Evolutionary conservation across 2,329 filamentous ascomycete species (phyloP), one percentile per base, ranked within the genome.

Genomic region (Akanthomyces lecanii): DNA sequence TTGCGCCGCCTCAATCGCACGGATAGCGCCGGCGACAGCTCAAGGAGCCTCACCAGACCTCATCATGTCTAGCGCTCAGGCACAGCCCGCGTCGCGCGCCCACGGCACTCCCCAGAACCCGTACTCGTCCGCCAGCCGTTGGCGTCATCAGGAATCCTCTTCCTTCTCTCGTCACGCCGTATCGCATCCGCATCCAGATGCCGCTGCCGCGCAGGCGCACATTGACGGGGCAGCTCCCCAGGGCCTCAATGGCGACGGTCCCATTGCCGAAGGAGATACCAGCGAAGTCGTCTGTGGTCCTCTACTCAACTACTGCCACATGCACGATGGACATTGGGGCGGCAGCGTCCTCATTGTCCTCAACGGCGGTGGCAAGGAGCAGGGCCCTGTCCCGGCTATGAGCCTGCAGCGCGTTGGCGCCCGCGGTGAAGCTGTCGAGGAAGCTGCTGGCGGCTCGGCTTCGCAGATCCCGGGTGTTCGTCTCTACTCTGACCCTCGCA

Each of bases 311-410:
- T 94, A 92, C 74, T 82, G 88, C 66, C 84, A 85, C 70, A 92
- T 89, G 85, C 85, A 89, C 67, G 85, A 88, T 69, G 82, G 82
- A 33, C 77, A 76, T 47, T 98, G 94, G 93, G 81, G 90, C 69
- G 93, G 94, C 63, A 96, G 92, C 73, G 90, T 96, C 8, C 78
- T 97, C 69, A 79, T 97, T 56, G 92, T 97, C 59, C 90, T 89
- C 18, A 87, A 83, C 58, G 89, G 92, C 5, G 89, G 89, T 28
- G 86, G 82, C 64, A 76, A 85, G 70, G 78, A 79, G 23, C 82
- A 85, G 65, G 81, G 83, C 1, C 73, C 79, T 59, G 78, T 82
- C 66, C 86, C 96, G 47, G 79, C 81, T 30, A 75, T 94, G 67
- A 75, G 77, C 21, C 70, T 87, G 58, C 83, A 82, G 40, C 77